phyloP scores from a whole-genome alignment of 352 stramenopile species.

The Phytophthora cactorum region DNA sequence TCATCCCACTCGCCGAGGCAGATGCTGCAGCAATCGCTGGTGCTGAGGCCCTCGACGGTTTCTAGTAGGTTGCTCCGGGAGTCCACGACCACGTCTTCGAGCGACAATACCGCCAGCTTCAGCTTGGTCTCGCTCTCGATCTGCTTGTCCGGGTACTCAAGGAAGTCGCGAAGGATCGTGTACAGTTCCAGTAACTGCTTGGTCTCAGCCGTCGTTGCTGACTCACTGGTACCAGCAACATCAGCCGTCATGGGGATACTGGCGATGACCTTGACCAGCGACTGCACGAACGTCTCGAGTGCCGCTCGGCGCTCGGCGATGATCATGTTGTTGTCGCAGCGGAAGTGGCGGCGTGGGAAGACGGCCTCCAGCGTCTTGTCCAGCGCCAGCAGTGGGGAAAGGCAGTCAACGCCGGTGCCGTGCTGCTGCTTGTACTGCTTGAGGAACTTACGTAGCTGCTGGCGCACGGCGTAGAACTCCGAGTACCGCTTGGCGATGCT shows the following conservation, averaged over 20 bases:
- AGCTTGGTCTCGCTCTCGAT: constrained; percentile 87
- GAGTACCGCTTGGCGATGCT: constrained; percentile 89
- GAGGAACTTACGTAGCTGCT: constrained; percentile 66
- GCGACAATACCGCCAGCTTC: constrained; percentile 80
- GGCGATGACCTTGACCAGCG: constrained; percentile 82
- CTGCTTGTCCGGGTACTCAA: constrained; percentile 87
- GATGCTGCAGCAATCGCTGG: constrained; percentile 85
- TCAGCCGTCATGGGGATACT: constrained; percentile 67
- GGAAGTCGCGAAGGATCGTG: constrained; percentile 79
- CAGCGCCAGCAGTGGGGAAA: constrained; percentile 47
- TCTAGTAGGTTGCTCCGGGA: constrained; percentile 70
- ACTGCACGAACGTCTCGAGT: constrained; percentile 82
- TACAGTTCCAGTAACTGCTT: constrained; percentile 70
- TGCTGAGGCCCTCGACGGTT: constrained; percentile 43
- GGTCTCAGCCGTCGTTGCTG: constrained; percentile 26
- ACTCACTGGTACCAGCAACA: constrained; percentile 1
- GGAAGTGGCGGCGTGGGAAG: constrained; percentile 81
- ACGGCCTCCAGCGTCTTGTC: constrained; percentile 53
- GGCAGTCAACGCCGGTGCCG: constrained; percentile 12
- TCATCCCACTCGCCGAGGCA: constrained; percentile 85
- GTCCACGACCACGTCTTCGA: constrained; percentile 85
- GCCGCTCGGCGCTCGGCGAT: constrained; percentile 71
- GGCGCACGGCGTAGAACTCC: constrained; percentile 79
- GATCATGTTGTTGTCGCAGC: constrained; percentile 73
- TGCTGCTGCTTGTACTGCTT: constrained; percentile 66